These are phyloP conservation scores for Hemerocallis citrina DNA, from an alignment of 106 monocot species.

Conservation along the genomic window DNA sequence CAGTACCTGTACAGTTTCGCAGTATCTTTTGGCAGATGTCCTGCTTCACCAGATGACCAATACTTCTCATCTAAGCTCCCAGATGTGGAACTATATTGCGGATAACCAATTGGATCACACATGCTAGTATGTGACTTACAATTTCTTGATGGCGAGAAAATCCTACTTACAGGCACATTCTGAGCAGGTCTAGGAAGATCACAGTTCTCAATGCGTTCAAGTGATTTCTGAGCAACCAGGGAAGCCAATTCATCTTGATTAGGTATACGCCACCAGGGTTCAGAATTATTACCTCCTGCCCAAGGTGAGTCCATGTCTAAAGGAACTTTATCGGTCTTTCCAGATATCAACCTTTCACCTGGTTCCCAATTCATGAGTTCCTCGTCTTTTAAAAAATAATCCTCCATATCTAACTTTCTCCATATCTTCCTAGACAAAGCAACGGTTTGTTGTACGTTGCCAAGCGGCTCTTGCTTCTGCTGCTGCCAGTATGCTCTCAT, in stretches of 20 bases:
- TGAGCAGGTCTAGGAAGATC: constrained; percentile 58
- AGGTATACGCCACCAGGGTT: constrained; percentile 69
- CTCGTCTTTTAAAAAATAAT: constrained; percentile 17
- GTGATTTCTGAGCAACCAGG: constrained; percentile 61
- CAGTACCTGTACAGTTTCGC: constrained; percentile 21
- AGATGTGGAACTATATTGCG: constrained; percentile 14
- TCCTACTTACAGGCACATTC: constrained; percentile 13
- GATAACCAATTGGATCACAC: constrained; percentile 7
- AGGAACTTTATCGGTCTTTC: constrained; percentile 18
- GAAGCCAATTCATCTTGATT: constrained; percentile 65
- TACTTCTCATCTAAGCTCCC: constrained; percentile 14
- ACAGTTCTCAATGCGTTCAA: constrained; percentile 59
- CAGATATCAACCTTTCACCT: constrained; percentile 21
- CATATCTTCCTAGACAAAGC: constrained; percentile 80
- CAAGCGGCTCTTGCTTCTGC: constrained; percentile 84
- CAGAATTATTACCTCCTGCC: constrained; percentile 27
- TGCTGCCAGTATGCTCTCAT: constrained; percentile 60
- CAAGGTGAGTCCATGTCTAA: constrained; percentile 20
- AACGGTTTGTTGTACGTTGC: constrained; percentile 65
- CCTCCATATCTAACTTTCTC: constrained; percentile 17
- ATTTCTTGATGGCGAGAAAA: constrained; percentile 14
- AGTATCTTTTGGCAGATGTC: background rate
- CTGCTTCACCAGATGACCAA: constrained; percentile 11
- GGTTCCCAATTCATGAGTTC: constrained; percentile 27
- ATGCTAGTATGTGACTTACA: constrained; percentile 17